These are phyloP conservation scores for Jamesozyma piceae DNA, from an alignment of 805 yeast genomes.

Conservation along the genomic window DNA sequence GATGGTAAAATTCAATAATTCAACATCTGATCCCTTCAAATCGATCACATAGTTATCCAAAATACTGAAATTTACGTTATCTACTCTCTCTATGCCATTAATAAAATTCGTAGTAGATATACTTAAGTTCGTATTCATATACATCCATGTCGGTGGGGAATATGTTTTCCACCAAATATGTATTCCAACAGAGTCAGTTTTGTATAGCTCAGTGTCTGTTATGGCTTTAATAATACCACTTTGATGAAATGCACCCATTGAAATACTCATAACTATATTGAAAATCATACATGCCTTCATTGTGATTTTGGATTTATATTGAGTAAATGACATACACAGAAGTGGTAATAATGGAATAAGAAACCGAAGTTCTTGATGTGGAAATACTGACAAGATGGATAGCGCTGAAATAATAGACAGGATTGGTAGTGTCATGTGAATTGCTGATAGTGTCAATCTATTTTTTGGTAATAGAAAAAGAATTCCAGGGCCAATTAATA, in stretches of 20 bases:
- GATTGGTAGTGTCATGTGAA: constrained; percentile 38
- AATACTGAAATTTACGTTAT: constrained; percentile 9
- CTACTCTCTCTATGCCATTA: constrained; percentile 17
- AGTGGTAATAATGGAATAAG: constrained; percentile 72
- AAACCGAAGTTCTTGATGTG: constrained; percentile 93
- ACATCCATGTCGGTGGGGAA: constrained; percentile 85
- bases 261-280: constrained; percentile 45
- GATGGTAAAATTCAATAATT: constrained; percentile 19
- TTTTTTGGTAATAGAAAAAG: constrained; percentile 32
- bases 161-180: constrained; percentile 91
- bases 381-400: constrained; percentile 53
- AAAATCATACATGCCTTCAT: constrained; percentile 49
- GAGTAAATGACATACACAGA: constrained; percentile 39
- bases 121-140: constrained; percentile 26
- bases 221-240: constrained; percentile 68
- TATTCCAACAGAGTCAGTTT: constrained; percentile 25
- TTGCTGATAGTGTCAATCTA: constrained; percentile 4
- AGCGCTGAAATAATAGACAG: constrained; percentile 56
- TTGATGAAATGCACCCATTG: constrained; percentile 83
- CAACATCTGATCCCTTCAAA: constrained; percentile 37
- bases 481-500: constrained; percentile 65
- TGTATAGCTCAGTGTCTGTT: background rate
- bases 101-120: constrained; percentile 17
- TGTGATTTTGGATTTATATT: constrained; percentile 29
- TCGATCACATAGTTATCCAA: constrained; percentile 31